Evolutionary conservation across 805 yeast genomes (phyloP).

Genomic region (Kluyveromyces siamensis): DNA sequence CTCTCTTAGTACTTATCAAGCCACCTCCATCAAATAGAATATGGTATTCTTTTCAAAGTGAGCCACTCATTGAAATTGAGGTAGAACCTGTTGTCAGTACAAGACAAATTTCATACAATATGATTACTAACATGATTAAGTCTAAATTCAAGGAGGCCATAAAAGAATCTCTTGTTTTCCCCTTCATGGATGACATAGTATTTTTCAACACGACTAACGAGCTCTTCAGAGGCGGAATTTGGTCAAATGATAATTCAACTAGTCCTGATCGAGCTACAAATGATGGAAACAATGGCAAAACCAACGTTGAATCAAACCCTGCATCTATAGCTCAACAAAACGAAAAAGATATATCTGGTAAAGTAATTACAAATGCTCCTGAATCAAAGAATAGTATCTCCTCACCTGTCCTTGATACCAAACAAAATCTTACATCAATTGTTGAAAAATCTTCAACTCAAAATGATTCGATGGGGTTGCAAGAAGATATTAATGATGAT

Average conservation of each 20-base stretch:
- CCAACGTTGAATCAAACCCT: not conserved
- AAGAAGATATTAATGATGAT: slow-evolving; percentile 26
- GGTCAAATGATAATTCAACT: slow-evolving; percentile 38
- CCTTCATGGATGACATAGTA: slow-evolving; percentile 81
- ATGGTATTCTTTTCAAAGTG: slow-evolving; percentile 81
- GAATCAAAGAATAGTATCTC: not conserved
- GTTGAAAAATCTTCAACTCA: not conserved
- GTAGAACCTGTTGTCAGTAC: slow-evolving; percentile 91
- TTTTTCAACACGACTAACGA: slow-evolving; percentile 60
- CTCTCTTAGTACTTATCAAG: slow-evolving; percentile 57
- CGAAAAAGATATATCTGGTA: not conserved
- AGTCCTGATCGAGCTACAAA: not conserved
- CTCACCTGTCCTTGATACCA: not conserved
- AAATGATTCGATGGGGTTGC: not conserved
- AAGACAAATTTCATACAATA: slow-evolving; percentile 64
- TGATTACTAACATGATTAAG: slow-evolving; percentile 74
- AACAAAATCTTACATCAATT: not conserved
- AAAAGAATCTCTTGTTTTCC: slow-evolving; percentile 70
- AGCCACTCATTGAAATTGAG: slow-evolving; percentile 65
- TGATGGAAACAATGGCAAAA: slow-evolving; percentile 1
- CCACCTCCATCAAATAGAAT: slow-evolving; percentile 86
- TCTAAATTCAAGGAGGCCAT: slow-evolving; percentile 72
- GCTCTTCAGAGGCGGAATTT: slow-evolving; percentile 84
- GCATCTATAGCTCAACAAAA: not conserved
- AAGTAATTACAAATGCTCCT: not conserved